Evolutionary conservation across 768 basidiomycete genomes (phyloP).

Genomic region (Russula abietina): DNA sequence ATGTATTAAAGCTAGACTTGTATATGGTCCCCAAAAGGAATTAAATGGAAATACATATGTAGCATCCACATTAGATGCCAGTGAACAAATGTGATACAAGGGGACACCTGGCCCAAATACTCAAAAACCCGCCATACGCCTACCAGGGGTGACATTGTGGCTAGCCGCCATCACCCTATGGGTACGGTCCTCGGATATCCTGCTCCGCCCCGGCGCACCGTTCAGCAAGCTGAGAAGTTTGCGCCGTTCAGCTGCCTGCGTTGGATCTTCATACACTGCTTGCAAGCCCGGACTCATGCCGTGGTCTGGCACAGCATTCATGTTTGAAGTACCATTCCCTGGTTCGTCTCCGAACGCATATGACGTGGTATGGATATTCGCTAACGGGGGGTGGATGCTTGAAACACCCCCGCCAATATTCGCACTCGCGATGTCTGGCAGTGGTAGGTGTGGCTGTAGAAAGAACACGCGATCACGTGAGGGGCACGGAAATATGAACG

Average conservation of each 20-base stretch:
- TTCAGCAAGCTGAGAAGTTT: conserved; percentile 23
- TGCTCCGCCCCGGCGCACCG: conserved; percentile 18
- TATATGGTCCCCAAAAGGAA: background rate
- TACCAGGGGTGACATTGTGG: background rate
- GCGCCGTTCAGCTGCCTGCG: conserved; percentile 21
- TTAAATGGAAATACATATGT: conserved; percentile 4
- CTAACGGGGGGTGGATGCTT: background rate
- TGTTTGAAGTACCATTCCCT: conserved; percentile 6
- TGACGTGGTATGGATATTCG: conserved; percentile 8
- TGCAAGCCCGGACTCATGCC: conserved; percentile 17
- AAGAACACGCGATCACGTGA: background rate
- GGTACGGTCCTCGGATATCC: conserved; percentile 6
- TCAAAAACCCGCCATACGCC: conserved; percentile 19
- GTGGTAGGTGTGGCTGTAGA: conserved; percentile 35
- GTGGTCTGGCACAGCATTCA: background rate
- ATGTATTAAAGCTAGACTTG: background rate
- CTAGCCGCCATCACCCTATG: background rate
- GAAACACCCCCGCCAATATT: background rate
- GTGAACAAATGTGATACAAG: conserved; percentile 3
- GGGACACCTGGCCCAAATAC: background rate
- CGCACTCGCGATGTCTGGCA: conserved; percentile 31
- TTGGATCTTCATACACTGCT: conserved; percentile 25
- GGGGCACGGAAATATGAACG: background rate
- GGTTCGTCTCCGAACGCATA: conserved; percentile 21
- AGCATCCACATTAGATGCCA: background rate